Conservation (phyloP, 2,329 filamentous ascomycete genomes). For the Raffaelea ambrosiae region DNA sequence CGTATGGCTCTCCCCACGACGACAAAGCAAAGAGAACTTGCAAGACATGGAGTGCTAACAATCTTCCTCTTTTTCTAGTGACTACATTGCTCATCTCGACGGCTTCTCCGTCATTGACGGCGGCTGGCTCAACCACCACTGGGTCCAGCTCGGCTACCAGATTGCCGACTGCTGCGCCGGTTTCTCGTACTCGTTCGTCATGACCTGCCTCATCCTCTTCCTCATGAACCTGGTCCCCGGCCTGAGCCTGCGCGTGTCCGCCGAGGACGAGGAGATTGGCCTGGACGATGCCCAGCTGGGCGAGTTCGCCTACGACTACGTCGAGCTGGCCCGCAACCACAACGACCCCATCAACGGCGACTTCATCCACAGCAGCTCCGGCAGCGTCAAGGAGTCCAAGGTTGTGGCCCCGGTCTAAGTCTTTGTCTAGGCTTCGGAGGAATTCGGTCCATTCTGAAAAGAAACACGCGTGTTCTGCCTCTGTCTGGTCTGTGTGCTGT, state of each 20-base stretch:
- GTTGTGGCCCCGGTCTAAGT: not conserved
- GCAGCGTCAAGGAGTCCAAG: slow-evolving; percentile 13
- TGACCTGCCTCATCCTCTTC: slow-evolving; percentile 63
- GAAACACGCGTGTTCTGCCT: not conserved
- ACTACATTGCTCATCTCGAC: slow-evolving; percentile 67
- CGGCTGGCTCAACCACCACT: slow-evolving; percentile 66
- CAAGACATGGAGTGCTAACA: no score
- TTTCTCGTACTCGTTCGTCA: slow-evolving; percentile 56
- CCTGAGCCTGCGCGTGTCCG: slow-evolving; percentile 56
- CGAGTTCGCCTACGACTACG: slow-evolving; percentile 79
- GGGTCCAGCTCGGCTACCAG: slow-evolving; percentile 62
- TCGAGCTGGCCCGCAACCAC: slow-evolving; percentile 61
- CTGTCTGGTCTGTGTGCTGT: not conserved
- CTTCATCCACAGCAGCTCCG: slow-evolving; percentile 13
- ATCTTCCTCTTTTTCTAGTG: slow-evolving; percentile 24
- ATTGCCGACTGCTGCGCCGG: slow-evolving; percentile 58
- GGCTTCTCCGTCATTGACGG: slow-evolving; percentile 51
- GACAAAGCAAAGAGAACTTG: not conserved
- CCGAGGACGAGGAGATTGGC: slow-evolving; percentile 61
- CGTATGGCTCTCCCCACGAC: slow-evolving; percentile 47
- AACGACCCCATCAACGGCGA: slow-evolving; percentile 20
- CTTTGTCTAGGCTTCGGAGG: no score
- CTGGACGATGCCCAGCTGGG: slow-evolving; percentile 69
- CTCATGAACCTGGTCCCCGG: slow-evolving; percentile 63
- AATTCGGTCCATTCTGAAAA: no score